A percentile compares a stretch with the other conserved stretches of the same genome.
phyloP scores from a whole-genome alignment of 2,329 filamentous ascomycete genomes.

The Colletotrichum higginsianum region DNA sequence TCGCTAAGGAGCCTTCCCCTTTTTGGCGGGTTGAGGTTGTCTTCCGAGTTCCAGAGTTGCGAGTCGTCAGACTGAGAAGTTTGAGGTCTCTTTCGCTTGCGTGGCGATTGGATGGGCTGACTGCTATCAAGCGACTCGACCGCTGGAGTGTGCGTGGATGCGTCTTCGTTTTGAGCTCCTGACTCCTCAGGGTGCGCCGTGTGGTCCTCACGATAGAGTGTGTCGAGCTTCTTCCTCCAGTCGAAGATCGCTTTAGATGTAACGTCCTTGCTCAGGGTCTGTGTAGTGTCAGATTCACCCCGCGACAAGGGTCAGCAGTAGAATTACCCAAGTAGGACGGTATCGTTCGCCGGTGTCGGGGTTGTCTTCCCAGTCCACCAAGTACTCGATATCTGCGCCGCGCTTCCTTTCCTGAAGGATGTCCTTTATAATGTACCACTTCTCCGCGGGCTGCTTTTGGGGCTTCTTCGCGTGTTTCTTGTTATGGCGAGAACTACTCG shows the following conservation, averaged over 20 bases:
- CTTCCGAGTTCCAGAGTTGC: conserved; percentile 10
- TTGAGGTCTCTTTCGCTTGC: conserved; percentile 26
- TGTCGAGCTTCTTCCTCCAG: conserved; percentile 48
- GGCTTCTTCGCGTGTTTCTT: conserved; percentile 34
- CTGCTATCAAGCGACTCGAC: conserved; percentile 28
- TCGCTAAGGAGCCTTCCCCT: conserved; percentile 29
- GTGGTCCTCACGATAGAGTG: neutral
- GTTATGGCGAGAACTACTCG: conserved; percentile 30
- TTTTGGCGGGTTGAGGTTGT: conserved; percentile 15
- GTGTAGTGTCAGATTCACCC: conserved; percentile 16
- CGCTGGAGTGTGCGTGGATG: neutral
- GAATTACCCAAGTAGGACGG: conserved; percentile 53
- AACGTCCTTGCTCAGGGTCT: conserved; percentile 47
- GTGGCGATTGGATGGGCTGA: conserved; percentile 30
- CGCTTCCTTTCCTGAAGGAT: conserved; percentile 54
- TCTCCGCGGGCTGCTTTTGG: conserved; percentile 38
- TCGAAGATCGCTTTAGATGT: conserved; percentile 51
- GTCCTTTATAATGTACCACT: conserved; percentile 53
- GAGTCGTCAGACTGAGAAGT: neutral
- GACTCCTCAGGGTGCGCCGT: neutral
- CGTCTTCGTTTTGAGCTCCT: conserved; percentile 1
- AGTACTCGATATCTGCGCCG: conserved; percentile 50
- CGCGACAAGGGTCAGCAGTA: conserved; percentile 27
- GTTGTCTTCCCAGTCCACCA: conserved; percentile 58
- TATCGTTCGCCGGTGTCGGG: conserved; percentile 51